Evolutionary conservation across 768 basidiomycete genomes (phyloP).

Genomic region (Agaricus sinodeliciosus): DNA sequence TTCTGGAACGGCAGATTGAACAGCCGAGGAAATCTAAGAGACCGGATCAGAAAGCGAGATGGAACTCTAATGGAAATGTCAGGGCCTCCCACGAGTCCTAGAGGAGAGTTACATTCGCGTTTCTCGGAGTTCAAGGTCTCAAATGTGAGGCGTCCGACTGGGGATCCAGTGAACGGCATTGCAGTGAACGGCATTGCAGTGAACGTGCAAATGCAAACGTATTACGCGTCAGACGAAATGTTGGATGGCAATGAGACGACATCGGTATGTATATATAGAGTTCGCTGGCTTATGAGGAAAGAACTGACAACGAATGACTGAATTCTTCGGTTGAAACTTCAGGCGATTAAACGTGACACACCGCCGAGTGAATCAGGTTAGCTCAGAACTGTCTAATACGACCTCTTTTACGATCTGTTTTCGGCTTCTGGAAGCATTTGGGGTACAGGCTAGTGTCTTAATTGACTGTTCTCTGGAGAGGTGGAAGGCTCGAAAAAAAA

Average conservation of each 20-base stretch:
- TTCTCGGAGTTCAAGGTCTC: constrained; percentile 13
- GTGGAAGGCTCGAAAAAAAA: background rate
- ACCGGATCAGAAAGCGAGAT: constrained; percentile 25
- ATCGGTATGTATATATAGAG: no score
- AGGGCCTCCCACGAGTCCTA: constrained; percentile 17
- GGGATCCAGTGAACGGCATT: constrained; percentile 10
- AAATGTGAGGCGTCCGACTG: background rate
- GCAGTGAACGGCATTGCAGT: constrained; percentile 23
- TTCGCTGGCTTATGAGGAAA: no score
- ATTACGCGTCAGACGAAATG: constrained; percentile 21
- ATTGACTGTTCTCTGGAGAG: background rate
- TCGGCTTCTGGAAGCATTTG: constrained; percentile 6
- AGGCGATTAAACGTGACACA: background rate
- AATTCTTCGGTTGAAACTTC: background rate
- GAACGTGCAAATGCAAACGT: constrained; percentile 28
- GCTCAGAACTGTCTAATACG: background rate
- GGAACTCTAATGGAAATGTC: constrained; percentile 28
- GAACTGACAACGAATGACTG: background rate
- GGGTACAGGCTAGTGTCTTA: background rate
- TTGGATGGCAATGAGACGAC: no score
- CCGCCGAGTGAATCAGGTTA: background rate
- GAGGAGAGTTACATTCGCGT: constrained; percentile 15
- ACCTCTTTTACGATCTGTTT: background rate
- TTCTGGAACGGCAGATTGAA: constrained; percentile 29
- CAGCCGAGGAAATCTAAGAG: constrained; percentile 39